Evolutionary conservation across 768 basidiomycete genomes (phyloP).

Genomic region (Psilocybe cyanescens): DNA sequence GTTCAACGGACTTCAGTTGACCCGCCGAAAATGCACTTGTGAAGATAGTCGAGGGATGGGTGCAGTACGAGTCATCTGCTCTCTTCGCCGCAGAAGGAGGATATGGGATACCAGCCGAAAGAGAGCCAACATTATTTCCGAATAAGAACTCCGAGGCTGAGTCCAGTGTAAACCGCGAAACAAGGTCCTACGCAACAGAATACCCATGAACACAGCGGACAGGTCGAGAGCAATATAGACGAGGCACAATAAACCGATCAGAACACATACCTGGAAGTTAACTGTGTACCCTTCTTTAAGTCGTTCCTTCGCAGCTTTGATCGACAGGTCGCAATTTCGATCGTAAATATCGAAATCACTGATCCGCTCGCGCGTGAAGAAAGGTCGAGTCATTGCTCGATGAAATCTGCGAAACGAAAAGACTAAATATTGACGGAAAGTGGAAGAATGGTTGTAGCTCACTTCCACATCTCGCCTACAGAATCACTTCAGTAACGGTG

Average conservation of each 20-base stretch:
- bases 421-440: constrained; percentile 13
- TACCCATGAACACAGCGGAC: no score
- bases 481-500: neutral
- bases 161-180: constrained; percentile 61
- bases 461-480: constrained; percentile 72
- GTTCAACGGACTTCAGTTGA: constrained; percentile 39
- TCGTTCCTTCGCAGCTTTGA: constrained; percentile 46
- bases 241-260: neutral
- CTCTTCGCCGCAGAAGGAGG: constrained; percentile 29
- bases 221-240: no score
- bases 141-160: constrained; percentile 67
- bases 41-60: constrained; percentile 37
- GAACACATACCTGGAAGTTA: constrained; percentile 56
- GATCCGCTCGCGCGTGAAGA: constrained; percentile 64
- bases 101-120: constrained; percentile 53
- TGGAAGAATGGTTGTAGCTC: constrained; percentile 16
- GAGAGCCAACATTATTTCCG: constrained; percentile 51
- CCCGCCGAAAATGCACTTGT: constrained; percentile 49
- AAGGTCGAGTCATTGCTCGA: constrained; percentile 68
- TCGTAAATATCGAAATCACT: constrained; percentile 66
- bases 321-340: constrained; percentile 50
- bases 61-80: neutral
- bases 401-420: constrained; percentile 43
- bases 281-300: constrained; percentile 51
- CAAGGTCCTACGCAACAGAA: constrained; percentile 37